Base-by-base conservation (phyloP, 192 early-diverging fungal genomes). In the Mortierella antarctica region DNA sequence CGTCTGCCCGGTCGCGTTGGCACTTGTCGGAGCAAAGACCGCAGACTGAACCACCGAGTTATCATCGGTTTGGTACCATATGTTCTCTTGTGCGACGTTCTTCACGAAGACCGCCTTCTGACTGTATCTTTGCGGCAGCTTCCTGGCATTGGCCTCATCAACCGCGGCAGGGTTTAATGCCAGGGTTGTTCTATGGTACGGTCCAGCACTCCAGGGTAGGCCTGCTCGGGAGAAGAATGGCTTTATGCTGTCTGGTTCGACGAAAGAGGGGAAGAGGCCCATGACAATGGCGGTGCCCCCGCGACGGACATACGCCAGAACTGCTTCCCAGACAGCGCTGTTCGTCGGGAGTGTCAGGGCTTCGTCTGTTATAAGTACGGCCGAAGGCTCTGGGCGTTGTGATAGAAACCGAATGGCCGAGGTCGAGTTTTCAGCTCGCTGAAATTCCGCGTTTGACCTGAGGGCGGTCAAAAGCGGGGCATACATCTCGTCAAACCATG, bases 161-260 rank as follows among this genome's bases (percentile, higher is more conserved):
- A 72, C 70, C 62, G 18, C 70, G 62, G 70, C 53, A 64, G 46
- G 62, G 70, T 72, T 72, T 64, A 72, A 63, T 72, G 70, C 55
- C 70, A 72, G 70, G 70, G 70, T 72, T 64, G 70, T 72, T 64
- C 70, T 64, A 61, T 72, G 70, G 62, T 72, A 72, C 62, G 70
- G 58, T 65, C 70, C 61, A 72, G 70, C 45, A 64, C n/a, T 57
- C 67, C 67, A 70, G 46, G 7, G 67, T 51, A 70, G 67, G 57
- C 67, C 67, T 70, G 67, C 67, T 70, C 57, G 67, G 67, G 67
- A 70, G 67, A 70, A 70, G 57, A 70, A 70, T 70, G 67, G 67
- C 67, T 70, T 61, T 18, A 61, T 70, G 12, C 6, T 64, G 70
- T 72, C 14, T 72, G 70, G 62, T 72, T 72, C 6, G 57, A 70